These are phyloP conservation scores for Quillaja saponaria DNA, from an alignment of 306 rosid species.

Conservation along the genomic window DNA sequence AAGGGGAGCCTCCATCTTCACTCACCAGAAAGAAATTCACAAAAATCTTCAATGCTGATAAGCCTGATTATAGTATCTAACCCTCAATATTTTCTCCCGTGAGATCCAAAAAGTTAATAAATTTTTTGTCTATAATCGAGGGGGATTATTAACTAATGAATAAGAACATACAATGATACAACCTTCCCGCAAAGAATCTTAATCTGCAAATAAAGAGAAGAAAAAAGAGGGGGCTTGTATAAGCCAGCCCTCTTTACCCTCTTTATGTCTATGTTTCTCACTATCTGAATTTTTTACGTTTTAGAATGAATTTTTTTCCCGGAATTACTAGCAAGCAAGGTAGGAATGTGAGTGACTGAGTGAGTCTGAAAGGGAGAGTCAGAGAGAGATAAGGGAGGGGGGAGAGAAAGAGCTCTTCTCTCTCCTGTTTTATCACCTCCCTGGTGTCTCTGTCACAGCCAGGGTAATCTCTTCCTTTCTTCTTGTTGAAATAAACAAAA, in stretches of 20 bases:
- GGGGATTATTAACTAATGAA: slow-evolving; percentile 19
- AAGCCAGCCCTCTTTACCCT: too few relatives aligned
- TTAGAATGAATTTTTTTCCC: not conserved
- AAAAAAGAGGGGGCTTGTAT: slow-evolving; percentile 29
- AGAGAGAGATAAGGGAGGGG: slow-evolving; percentile 9
- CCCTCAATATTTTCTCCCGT: slow-evolving; percentile 32
- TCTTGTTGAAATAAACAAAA: slow-evolving; percentile 15
- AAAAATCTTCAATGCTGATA: slow-evolving; percentile 32
- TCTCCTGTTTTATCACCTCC: slow-evolving; percentile 11
- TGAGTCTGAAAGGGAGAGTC: slow-evolving; percentile 35
- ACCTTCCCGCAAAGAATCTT: slow-evolving; percentile 59
- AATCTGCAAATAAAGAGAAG: slow-evolving; percentile 24
- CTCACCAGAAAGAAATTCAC: slow-evolving; percentile 26
- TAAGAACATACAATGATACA: too few relatives aligned
- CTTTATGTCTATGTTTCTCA: slow-evolving; percentile 5
- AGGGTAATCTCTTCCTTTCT: slow-evolving; percentile 6
- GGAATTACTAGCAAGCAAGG: slow-evolving; percentile 46
- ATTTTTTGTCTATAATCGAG: slow-evolving; percentile 5
- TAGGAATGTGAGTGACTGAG: slow-evolving; percentile 56
- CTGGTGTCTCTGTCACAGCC: slow-evolving; percentile 8
- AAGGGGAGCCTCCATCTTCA: slow-evolving; percentile 13
- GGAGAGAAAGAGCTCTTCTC: not conserved
- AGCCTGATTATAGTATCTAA: slow-evolving; percentile 13
- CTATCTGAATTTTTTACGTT: slow-evolving; percentile 11
- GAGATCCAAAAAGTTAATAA: slow-evolving; percentile 22